Percentiles rank a stretch among this genome's conserved stretches.
Evolutionary conservation across 352 stramenopile genomes (phyloP).

Genomic region (Globisporangium iwayamae): DNA sequence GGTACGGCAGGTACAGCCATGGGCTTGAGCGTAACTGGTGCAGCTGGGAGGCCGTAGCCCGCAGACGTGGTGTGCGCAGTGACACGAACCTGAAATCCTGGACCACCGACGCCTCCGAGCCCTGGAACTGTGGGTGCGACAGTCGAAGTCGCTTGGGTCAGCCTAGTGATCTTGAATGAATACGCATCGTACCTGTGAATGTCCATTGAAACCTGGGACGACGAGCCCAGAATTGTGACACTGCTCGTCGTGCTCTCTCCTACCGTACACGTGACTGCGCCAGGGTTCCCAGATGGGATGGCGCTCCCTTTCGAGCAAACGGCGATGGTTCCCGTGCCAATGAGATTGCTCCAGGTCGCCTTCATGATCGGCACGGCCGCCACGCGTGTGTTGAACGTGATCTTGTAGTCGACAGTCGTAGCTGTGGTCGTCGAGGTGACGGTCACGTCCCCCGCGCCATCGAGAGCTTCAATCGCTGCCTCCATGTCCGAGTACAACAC

Average conservation of each 20-base stretch:
- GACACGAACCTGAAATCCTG: conserved; percentile 62
- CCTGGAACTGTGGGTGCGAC: conserved; percentile 28
- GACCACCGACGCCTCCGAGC: conserved; percentile 27
- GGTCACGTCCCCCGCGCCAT: conserved; percentile 72
- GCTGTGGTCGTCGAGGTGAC: conserved; percentile 35
- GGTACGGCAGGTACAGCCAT: conserved; percentile 81
- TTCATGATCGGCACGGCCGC: conserved; percentile 24
- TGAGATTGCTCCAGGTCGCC: conserved; percentile 34
- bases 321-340: conserved; percentile 30
- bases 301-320: conserved; percentile 48
- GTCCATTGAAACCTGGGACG: conserved; percentile 43
- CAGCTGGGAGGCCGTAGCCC: conserved; percentile 57
- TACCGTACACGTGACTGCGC: conserved; percentile 38
- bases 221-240: conserved; percentile 29
- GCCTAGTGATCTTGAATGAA: conserved; percentile 40
- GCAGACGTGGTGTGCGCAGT: conserved; percentile 52
- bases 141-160: conserved; percentile 37
- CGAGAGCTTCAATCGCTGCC: conserved; percentile 71
- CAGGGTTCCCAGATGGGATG: conserved; percentile 24
- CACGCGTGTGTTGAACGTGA: conserved; percentile 60
- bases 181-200: conserved; percentile 47
- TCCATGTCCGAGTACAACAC: conserved; percentile 76
- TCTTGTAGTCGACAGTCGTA: conserved; percentile 37
- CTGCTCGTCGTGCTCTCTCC: conserved; percentile 42
- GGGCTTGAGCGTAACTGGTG: conserved; percentile 77